These are phyloP conservation scores for Nemania sp. DNA, from an alignment of 2,329 filamentous ascomycete genomes.

Conservation along the genomic window DNA sequence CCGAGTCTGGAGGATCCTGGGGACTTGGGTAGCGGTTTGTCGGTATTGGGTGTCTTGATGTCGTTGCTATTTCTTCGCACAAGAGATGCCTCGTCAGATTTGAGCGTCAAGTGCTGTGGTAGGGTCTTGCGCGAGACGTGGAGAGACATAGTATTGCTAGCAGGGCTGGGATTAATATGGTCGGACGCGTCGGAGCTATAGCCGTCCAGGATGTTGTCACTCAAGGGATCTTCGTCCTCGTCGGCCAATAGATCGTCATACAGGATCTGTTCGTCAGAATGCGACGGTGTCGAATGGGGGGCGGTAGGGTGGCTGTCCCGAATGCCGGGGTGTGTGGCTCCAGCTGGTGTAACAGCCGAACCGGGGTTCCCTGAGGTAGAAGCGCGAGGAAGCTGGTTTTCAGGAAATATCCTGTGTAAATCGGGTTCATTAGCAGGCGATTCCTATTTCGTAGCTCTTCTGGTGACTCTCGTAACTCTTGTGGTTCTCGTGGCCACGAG, in stretches of 20 bases:
- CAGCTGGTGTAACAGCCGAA: slow-evolving; percentile 36
- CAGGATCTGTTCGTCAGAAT: slow-evolving; percentile 50
- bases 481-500: slow-evolving; percentile 1
- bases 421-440: slow-evolving; percentile 34
- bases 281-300: slow-evolving; percentile 50
- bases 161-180: slow-evolving; percentile 46
- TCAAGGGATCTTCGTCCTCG: slow-evolving; percentile 44
- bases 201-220: slow-evolving; percentile 41
- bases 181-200: slow-evolving; percentile 44
- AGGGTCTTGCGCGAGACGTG: slow-evolving; percentile 52
- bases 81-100: slow-evolving; percentile 44
- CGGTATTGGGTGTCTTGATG: slow-evolving; percentile 48
- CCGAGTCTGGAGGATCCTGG: slow-evolving; percentile 56
- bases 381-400: slow-evolving; percentile 25
- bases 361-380: slow-evolving; percentile 29
- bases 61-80: slow-evolving; percentile 37
- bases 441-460: no score
- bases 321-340: slow-evolving; percentile 35
- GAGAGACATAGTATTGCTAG: slow-evolving; percentile 53
- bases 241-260: slow-evolving; percentile 46
- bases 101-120: slow-evolving; percentile 58
- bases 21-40: slow-evolving; percentile 61
- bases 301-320: slow-evolving; percentile 48
- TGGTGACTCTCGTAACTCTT: not conserved
- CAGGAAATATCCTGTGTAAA: slow-evolving; percentile 37